phyloP scores from a whole-genome alignment of 2,329 filamentous ascomycete species.

The Ophiostoma angusticollis region DNA sequence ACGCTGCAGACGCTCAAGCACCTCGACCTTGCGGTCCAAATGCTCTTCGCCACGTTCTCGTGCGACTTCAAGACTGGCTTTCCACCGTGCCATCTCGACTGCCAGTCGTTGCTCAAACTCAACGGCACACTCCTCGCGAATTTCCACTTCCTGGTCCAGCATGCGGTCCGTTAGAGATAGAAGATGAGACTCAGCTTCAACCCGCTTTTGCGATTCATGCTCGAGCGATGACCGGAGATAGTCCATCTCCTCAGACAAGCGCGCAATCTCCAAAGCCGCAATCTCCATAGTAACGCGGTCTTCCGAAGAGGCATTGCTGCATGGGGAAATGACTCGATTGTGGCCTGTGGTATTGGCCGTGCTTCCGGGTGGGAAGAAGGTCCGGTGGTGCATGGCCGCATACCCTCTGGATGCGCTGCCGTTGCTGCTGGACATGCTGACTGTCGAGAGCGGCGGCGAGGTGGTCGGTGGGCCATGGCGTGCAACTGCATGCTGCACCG shows the following conservation, averaged over 20 bases:
- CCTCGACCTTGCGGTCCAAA: slow-evolving; percentile 67
- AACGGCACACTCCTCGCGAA: slow-evolving; percentile 76
- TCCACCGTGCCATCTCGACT: slow-evolving; percentile 69
- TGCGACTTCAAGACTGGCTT: slow-evolving; percentile 64
- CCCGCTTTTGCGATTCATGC: slow-evolving; percentile 56
- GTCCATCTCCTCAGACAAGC: slow-evolving; percentile 68
- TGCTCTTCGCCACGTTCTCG: slow-evolving; percentile 71
- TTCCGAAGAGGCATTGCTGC: slow-evolving; percentile 24
- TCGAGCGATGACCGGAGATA: slow-evolving; percentile 56
- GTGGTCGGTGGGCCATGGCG: slow-evolving; percentile 8
- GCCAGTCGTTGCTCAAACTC: slow-evolving; percentile 74
- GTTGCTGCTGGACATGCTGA: slow-evolving; percentile 16
- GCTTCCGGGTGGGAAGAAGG: slow-evolving; percentile 28
- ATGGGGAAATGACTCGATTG: slow-evolving; percentile 27
- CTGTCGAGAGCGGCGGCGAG: slow-evolving; percentile 14
- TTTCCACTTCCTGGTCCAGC: slow-evolving; percentile 61
- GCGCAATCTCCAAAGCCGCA: slow-evolving; percentile 66
- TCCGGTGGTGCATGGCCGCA: slow-evolving; percentile 21
- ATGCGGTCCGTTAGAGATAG: slow-evolving; percentile 54
- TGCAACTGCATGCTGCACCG: slow-evolving; percentile 17
- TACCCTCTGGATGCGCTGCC: not conserved
- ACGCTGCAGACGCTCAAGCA: slow-evolving; percentile 32
- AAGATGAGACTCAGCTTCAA: slow-evolving; percentile 61
- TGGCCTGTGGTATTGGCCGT: slow-evolving; percentile 16
- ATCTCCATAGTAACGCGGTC: slow-evolving; percentile 67